Base-by-base conservation (phyloP, 2,329 filamentous ascomycete genomes). In the Alternaria sp. region DNA sequence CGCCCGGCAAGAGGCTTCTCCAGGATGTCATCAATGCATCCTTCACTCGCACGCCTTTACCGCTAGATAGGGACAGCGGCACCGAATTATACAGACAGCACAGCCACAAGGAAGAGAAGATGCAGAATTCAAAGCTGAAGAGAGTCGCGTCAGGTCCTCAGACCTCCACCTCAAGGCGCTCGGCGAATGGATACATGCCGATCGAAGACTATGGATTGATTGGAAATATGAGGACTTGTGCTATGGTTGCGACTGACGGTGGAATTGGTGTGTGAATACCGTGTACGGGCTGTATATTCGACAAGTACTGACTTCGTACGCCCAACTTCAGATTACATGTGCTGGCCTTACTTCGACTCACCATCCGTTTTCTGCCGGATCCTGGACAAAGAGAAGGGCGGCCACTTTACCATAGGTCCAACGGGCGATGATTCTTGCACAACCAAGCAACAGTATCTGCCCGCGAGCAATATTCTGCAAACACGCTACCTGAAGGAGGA, bases 401-500 rank as follows among this genome's bases (percentile, higher is more conserved):
- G 90, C 0, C 86, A 89, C 73, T 92, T 91, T 76, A 87, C 83
- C 63, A 89, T 93, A 65, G 70, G 63, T 13, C 80, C 81, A 23
- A 81, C 83, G 2, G 65, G 78, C 1, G 75, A 80, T 9, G 72
- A 84, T 26, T 79, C 79, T 6, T 87, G 83, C 68, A 91, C 89
- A 3, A 91, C 87, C 34, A 93, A 93, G 74, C 90, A 93, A 77
- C 87, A 90, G 71, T 93, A 93, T 68, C 82, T 92, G 2, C 89
- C 90, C 0, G 90, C 87, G 9, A 89, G 88, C 46, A 92, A 90
- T 68, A 88, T 93, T 58, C 80, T 93, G 2, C 88, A 92, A 73
- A 93, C 90, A 1, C 83, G 90, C n/a, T 92, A 90, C 74, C 89
- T 92, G 63, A 85, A 89, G 62, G 90, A 93, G 66, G 85, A 90